A percentile compares a stretch with the other conserved stretches of the same genome.
Conservation (phyloP, 371 early-diverging fungal species). For the Circinella minor region DNA sequence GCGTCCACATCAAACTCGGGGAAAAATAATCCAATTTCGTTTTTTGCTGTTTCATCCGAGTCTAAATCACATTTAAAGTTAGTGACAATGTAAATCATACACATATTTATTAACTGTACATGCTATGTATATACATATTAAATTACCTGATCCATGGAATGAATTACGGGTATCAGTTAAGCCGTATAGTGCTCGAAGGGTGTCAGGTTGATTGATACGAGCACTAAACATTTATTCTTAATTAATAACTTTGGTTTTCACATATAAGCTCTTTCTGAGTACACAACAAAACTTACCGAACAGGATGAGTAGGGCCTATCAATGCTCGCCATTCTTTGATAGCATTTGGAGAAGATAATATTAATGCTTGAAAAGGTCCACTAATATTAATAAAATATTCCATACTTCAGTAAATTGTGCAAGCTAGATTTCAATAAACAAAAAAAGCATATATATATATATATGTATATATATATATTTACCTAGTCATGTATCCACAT, state of each 20-base stretch:
- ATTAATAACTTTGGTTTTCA: not conserved
- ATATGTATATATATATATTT: conserved; percentile 16
- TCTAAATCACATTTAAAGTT: conserved; percentile 33
- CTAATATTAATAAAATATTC: conserved; percentile 26
- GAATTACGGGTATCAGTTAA: conserved; percentile 85
- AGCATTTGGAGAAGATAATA: conserved; percentile 64
- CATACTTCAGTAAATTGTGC: not conserved
- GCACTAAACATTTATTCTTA: conserved; percentile 49
- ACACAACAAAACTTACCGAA: conserved; percentile 43
- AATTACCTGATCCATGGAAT: conserved; percentile 77
- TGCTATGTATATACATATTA: not conserved
- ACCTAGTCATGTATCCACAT: conserved; percentile 77
- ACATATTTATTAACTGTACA: not conserved
- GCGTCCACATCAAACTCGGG: conserved; percentile 46
- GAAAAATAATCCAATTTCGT: conserved; percentile 66
- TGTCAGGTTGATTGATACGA: conserved; percentile 59
- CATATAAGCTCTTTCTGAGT: not conserved
- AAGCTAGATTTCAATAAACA: not conserved
- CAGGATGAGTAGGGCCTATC: conserved; percentile 74
- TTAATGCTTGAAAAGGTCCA: conserved; percentile 65
- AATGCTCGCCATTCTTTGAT: conserved; percentile 66
- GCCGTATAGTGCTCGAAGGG: conserved; percentile 75
- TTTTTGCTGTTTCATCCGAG: conserved; percentile 60
- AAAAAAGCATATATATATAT: not conserved
- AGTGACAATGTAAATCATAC: not conserved